Evolutionary conservation across 179 eudicot genomes (phyloP).

Genomic region (Drosera spatulata): DNA sequence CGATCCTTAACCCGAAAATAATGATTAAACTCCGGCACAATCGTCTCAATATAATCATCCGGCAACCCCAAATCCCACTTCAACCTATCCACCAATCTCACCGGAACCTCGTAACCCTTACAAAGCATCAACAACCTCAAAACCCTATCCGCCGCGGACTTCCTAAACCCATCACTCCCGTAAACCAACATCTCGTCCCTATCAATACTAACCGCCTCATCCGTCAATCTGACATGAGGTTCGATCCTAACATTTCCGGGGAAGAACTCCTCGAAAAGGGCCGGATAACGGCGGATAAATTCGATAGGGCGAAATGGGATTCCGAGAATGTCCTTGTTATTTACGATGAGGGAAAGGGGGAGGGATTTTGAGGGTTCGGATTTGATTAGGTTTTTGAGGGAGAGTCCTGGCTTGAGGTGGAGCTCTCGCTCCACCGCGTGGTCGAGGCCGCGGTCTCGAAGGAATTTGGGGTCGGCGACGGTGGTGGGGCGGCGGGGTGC

Average conservation of each 20-base stretch:
- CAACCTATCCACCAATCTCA: constrained; percentile 40
- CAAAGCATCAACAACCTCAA: constrained; percentile 60
- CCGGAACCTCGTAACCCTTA: constrained; percentile 43
- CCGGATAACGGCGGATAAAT: constrained; percentile 59
- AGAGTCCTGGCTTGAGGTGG: constrained; percentile 38
- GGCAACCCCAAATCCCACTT: constrained; percentile 74
- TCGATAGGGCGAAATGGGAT: constrained; percentile 63
- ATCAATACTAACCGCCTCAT: constrained; percentile 33
- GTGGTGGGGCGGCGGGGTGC: constrained; percentile 8
- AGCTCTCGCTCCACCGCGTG: constrained; percentile 58
- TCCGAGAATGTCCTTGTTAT: constrained; percentile 23
- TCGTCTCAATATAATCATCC: constrained; percentile 30
- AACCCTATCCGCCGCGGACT: constrained; percentile 48
- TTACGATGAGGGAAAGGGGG: constrained; percentile 49
- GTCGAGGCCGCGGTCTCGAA: constrained; percentile 63
- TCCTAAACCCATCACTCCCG: constrained; percentile 30
- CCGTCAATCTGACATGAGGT: constrained; percentile 62
- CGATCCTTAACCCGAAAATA: constrained; percentile 46
- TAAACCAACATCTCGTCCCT: constrained; percentile 47
- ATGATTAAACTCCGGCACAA: constrained; percentile 64
- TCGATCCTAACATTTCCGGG: constrained; percentile 45
- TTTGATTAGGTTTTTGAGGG: constrained; percentile 49
- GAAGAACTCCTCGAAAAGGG: constrained; percentile 36
- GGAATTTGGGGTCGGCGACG: constrained; percentile 44
- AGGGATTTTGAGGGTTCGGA: constrained; percentile 53